Evolutionary conservation across 2,329 filamentous ascomycete species (phyloP), one percentile per base, ranked within the genome.

Genomic region (Colletotrichum acutatum): DNA sequence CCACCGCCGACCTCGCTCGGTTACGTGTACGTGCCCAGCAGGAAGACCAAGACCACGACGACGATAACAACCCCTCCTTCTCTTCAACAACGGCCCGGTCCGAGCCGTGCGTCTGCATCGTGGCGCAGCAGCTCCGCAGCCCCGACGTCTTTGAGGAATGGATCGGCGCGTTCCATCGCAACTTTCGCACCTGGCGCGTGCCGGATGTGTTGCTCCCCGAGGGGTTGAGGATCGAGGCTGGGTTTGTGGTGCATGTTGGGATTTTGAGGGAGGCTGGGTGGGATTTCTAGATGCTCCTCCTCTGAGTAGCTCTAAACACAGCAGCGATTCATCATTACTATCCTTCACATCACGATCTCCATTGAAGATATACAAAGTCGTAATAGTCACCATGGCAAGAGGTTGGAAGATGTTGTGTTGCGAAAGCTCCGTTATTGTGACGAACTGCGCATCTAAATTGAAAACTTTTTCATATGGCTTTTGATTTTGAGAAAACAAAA

Each of bases 51-150:
- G 37, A 42, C 37, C 12, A 37, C 58, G 63, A 75, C 22, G 64
- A 58, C 3, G 74, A 77, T 16, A 11, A 7, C 59, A 11, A 19
- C 42, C 14, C 42, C 6, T 52, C 42, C 42, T 32, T 26, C 22
- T 71, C 42, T 68, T 62, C 24, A 74, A 69, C 16, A 67, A 60
- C 9, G 74, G 75, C 57, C 30, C 73, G 54, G 69, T 63, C 5
- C 75, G 69, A 74, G 22, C 89, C 93, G 3, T 93, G 94, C 5
- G 76, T 98, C 0, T 95, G 94, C 79, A 83, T 98, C 6, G 88
- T 98, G 63, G 96, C 94, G 28, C 96, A 98, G 84, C 96, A 98
- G 82, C 89, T 98, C 61, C 90, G 97, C 34, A 92, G 94, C 32
- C 90, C 94, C 2, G 93, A 95, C 42, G 94, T 98, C 6, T 97